Evolutionary conservation across 768 basidiomycete genomes (phyloP).

Genomic region (Amanita rubescens): DNA sequence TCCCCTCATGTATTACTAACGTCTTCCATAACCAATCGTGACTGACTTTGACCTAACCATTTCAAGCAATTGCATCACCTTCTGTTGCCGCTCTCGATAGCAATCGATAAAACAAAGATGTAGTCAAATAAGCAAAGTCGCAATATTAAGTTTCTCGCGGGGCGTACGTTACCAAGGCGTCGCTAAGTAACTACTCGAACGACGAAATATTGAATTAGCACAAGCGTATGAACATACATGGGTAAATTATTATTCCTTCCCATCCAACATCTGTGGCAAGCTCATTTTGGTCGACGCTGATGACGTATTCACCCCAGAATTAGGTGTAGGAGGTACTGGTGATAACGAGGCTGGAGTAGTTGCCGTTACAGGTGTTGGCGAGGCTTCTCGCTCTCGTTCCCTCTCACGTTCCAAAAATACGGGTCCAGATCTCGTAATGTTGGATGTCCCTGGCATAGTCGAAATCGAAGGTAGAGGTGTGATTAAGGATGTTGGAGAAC

Average conservation of each 20-base stretch:
- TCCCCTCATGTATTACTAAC: too few relatives aligned
- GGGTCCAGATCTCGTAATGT: background rate
- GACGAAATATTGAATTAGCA: constrained; percentile 5
- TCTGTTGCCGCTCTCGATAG: background rate
- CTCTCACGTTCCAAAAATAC: constrained; percentile 12
- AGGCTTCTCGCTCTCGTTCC: constrained; percentile 16
- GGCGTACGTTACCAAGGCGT: too few relatives aligned
- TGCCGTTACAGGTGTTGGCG: constrained; percentile 2
- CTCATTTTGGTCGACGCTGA: constrained; percentile 31
- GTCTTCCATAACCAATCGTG: too few relatives aligned
- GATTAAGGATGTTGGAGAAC: background rate
- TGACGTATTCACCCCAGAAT: constrained; percentile 9
- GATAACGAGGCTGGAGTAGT: background rate
- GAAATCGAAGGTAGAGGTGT: background rate
- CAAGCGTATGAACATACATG: background rate
- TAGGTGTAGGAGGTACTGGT: constrained; percentile 1
- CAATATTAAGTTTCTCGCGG: too few relatives aligned
- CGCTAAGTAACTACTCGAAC: background rate
- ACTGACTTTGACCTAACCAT: background rate
- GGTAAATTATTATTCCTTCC: constrained; percentile 18
- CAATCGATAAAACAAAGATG: too few relatives aligned
- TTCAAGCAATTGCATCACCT: background rate
- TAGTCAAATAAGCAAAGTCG: too few relatives aligned
- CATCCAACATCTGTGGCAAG: constrained; percentile 35
- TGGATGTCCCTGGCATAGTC: background rate